These are phyloP conservation scores for Acer saccharum DNA, from an alignment of 345 rosid genomes.

Conservation along the genomic window DNA sequence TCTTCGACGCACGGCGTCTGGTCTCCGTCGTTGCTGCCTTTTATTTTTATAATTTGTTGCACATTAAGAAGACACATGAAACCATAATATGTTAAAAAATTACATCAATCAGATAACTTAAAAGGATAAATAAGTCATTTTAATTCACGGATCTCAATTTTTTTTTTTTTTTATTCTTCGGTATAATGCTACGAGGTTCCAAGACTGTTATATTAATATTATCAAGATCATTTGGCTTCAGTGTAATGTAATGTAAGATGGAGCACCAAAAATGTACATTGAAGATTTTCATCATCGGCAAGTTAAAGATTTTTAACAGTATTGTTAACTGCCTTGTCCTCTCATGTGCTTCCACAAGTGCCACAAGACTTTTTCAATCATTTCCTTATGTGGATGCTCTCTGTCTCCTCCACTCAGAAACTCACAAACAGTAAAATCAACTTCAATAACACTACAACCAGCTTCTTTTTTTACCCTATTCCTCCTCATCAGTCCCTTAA, in stretches of 20 bases:
- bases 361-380: slow-evolving; percentile 35
- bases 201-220: too few species aligned
- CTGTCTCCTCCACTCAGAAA: slow-evolving; percentile 59
- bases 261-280: background rate
- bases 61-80: too few species aligned
- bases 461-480: slow-evolving; percentile 64
- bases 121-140: too few species aligned
- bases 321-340: background rate
- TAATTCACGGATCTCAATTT: too few species aligned
- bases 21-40: too few species aligned
- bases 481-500: slow-evolving; percentile 63
- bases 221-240: background rate
- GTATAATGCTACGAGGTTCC: too few species aligned
- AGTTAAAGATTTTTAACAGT: background rate
- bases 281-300: background rate
- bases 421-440: slow-evolving; percentile 53
- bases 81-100: too few species aligned
- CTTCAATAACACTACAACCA: slow-evolving; percentile 71
- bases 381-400: slow-evolving; percentile 39
- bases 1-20: too few species aligned
- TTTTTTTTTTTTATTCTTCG: too few species aligned
- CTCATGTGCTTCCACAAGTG: slow-evolving; percentile 52
- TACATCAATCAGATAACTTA: too few species aligned
- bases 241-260: background rate
- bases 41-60: too few species aligned